Percentiles rank a stretch among this genome's conserved stretches.
Conservation (phyloP, 2,329 filamentous ascomycete species). For the Passalora sequoiae region DNA sequence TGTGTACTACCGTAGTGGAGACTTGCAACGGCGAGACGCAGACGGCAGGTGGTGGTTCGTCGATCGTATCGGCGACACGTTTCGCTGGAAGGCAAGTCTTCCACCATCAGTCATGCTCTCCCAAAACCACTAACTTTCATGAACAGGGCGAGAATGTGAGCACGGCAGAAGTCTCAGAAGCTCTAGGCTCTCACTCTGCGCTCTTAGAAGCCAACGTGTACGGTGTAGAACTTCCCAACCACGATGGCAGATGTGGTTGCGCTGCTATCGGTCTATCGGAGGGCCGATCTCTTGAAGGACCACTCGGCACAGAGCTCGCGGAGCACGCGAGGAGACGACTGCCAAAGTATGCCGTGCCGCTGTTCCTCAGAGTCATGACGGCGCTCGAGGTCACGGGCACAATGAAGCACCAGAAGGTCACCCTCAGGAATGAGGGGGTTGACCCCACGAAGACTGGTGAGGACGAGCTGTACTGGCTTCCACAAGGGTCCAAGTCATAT, state of each 20-base stretch:
- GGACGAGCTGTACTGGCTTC: conserved; percentile 62
- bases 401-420: conserved; percentile 81
- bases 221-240: conserved; percentile 43
- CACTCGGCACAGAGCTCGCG: conserved; percentile 50
- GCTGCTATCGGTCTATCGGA: conserved; percentile 59
- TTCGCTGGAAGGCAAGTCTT: conserved; percentile 78
- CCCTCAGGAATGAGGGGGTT: conserved; percentile 67
- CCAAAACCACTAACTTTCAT: no score
- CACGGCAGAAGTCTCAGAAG: conserved; percentile 66
- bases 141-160: conserved; percentile 32
- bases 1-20: conserved; percentile 78
- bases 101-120: no score
- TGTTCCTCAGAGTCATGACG: conserved; percentile 67
- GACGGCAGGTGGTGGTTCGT: conserved; percentile 71
- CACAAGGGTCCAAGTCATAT: conserved; percentile 55
- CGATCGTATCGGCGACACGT: conserved; percentile 74
- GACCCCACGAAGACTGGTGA: conserved; percentile 53
- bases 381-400: conserved; percentile 69
- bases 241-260: conserved; percentile 65
- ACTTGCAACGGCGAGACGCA: conserved; percentile 64
- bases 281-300: conserved; percentile 34
- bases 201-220: conserved; percentile 71
- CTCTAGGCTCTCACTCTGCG: conserved; percentile 63
- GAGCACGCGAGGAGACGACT: conserved; percentile 54
- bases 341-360: conserved; percentile 68